phyloP scores from a whole-genome alignment of 768 basidiomycete genomes.

The Phaeolepiota aurea region DNA sequence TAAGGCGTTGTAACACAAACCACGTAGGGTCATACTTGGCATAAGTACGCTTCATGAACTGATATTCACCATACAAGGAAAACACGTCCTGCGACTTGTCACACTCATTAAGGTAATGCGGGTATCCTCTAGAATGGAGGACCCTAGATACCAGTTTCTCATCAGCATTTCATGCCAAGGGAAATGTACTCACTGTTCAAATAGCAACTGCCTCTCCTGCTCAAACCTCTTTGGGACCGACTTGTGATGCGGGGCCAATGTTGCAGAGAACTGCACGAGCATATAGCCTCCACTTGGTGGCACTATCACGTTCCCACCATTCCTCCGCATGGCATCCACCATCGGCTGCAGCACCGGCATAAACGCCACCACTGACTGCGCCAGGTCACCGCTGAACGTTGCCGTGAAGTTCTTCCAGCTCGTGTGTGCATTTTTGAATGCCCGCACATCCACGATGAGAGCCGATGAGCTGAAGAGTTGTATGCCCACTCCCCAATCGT shows the following conservation, averaged over 20 bases:
- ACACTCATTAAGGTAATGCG: conserved; percentile 32
- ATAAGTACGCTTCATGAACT: conserved; percentile 26
- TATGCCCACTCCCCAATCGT: conserved; percentile 18
- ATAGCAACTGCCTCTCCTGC: conserved; percentile 15
- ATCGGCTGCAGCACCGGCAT: conserved; percentile 27
- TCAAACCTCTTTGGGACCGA: not conserved
- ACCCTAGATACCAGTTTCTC: conserved; percentile 15
- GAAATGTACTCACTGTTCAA: conserved; percentile 20
- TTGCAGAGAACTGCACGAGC: conserved; percentile 15
- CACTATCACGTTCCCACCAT: conserved; percentile 29
- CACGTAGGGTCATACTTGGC: conserved; percentile 35
- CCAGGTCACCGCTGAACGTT: conserved; percentile 9
- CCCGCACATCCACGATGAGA: conserved; percentile 17
- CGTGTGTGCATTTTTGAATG: conserved; percentile 21
- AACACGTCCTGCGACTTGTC: conserved; percentile 29
- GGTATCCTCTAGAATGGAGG: conserved; percentile 26
- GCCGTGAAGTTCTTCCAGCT: conserved; percentile 21
- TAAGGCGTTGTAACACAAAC: conserved; percentile 14
- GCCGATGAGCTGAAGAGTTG: conserved; percentile 28
- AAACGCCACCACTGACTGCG: conserved; percentile 22
- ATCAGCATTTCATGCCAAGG: not conserved
- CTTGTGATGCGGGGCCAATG: not conserved
- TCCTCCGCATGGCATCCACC: conserved; percentile 21
- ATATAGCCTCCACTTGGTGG: conserved; percentile 25
- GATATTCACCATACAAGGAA: conserved; percentile 27